Evolutionary conservation across 345 rosid species (phyloP), one percentile per base, ranked within the genome.

Genomic region (Cardamine chenopodiifolia): DNA sequence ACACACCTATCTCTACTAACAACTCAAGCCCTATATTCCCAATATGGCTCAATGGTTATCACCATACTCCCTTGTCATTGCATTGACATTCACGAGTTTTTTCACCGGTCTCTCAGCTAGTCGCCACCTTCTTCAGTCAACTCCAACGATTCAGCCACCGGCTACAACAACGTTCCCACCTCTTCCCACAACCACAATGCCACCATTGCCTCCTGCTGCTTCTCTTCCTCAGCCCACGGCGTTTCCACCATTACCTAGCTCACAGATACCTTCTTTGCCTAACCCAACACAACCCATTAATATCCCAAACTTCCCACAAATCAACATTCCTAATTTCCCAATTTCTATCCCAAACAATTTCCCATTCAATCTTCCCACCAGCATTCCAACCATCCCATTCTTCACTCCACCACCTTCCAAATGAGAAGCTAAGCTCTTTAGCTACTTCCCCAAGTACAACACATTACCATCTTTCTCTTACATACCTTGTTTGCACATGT

Each of bases 331-430:
- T 31, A 76, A 69, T 32, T 76, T 76, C 32, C 79, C 74, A 7
- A 7, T 75, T 68, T 42, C n/a, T 17, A 42, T 76, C 13, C 80
- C 80, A 26, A 70, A 9, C 52, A 76, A 76, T 50, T 76, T 76
- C 57, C 80, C 80, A 8, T 76, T 76, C 39, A 76, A 45, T 34
- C 20, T 76, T 62, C 80, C 80, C 18, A 62, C 71, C 5, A 76
- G 60, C 59, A 69, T 76, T 9, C 75, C 79, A 31, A 68, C 50
- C 2, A 31, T 76, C 28, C 70, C 80, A 12, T 76, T 62, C 75
- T 55, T 76, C 19, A 76, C 75, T 69, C 80, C 80, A 44, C 80
- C 80, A 68, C 80, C 80, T 76, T 76, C 80, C 65, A 70, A 70
- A 19, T 76, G 70, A 68, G 13, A 76, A 57, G 25, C 35, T 57